Conservation (phyloP, 2,329 filamentous ascomycete species). For the Mariannaea elegans region DNA sequence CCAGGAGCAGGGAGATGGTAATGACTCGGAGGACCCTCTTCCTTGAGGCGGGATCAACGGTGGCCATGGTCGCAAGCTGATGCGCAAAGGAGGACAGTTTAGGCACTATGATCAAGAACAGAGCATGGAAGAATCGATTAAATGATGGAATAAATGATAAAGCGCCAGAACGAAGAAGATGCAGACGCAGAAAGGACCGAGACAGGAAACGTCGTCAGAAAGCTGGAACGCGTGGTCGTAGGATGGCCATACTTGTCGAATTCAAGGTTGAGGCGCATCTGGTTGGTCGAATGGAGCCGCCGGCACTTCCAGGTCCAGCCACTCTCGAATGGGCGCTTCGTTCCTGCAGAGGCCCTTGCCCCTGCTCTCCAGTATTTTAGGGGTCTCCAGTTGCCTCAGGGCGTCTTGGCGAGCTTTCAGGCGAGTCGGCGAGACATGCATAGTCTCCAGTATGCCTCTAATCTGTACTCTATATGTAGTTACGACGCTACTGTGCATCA, state of each 20-base stretch:
- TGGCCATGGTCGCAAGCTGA: slow-evolving; percentile 47
- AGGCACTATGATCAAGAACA: background rate
- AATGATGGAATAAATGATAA: background rate
- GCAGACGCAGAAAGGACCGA: slow-evolving; percentile 9
- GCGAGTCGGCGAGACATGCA: no score
- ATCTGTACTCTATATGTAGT: no score
- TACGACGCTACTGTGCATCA: background rate
- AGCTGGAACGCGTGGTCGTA: no score
- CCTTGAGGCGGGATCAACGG: slow-evolving; percentile 64
- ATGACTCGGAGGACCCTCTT: slow-evolving; percentile 88
- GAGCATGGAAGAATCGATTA: background rate
- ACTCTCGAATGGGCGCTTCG: no score
- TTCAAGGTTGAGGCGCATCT: slow-evolving; percentile 15
- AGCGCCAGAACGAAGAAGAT: background rate
- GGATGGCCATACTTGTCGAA: slow-evolving; percentile 16
- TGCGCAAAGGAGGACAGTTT: slow-evolving; percentile 14
- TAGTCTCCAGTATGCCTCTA: no score
- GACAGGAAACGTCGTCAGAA: slow-evolving; percentile 25
- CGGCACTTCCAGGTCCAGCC: no score
- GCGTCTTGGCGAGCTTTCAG: background rate
- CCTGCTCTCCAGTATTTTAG: slow-evolving; percentile 25
- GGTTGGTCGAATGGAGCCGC: background rate
- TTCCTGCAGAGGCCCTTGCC: slow-evolving; percentile 10
- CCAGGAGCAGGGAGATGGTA: slow-evolving; percentile 87
- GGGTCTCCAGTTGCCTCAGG: background rate